A percentile compares a stretch with the other conserved stretches of the same genome.
phyloP scores from a whole-genome alignment of 2,329 filamentous ascomycete genomes.

The Chrysoporthe puriensis region DNA sequence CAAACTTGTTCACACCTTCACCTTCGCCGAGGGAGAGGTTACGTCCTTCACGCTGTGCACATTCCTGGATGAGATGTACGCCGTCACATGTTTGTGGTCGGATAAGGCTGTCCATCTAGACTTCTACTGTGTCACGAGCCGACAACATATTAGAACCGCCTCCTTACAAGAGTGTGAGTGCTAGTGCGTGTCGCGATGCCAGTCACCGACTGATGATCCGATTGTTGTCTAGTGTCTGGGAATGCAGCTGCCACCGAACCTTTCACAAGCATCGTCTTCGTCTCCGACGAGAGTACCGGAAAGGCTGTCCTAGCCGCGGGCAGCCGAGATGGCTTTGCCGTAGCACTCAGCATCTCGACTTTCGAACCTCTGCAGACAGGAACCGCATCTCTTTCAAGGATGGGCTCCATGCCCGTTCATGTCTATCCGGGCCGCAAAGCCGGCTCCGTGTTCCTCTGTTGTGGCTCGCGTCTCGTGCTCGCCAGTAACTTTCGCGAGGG shows the following conservation, averaged over 20 bases:
- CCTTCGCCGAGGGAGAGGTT: conserved; percentile 47
- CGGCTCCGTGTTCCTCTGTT: conserved; percentile 48
- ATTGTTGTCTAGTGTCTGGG: neutral
- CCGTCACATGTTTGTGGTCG: conserved; percentile 24
- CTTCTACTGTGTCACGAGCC: conserved; percentile 18
- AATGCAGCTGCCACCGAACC: conserved; percentile 30
- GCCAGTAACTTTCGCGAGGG: conserved; percentile 43
- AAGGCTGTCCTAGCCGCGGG: conserved; percentile 47
- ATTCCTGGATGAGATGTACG: conserved; percentile 29
- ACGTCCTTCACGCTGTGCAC: conserved; percentile 49
- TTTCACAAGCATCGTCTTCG: conserved; percentile 49
- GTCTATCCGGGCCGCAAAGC: conserved; percentile 29
- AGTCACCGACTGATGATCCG: neutral
- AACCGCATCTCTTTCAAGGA: conserved; percentile 29
- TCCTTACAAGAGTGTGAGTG: conserved; percentile 25
- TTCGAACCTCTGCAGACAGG: conserved; percentile 29
- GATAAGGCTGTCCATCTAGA: conserved; percentile 22
- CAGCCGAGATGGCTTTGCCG: conserved; percentile 56
- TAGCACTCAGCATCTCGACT: conserved; percentile 41
- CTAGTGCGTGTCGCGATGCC: neutral
- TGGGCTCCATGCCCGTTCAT: conserved; percentile 37
- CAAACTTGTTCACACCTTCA: neutral
- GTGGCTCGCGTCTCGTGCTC: conserved; percentile 51
- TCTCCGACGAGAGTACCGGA: conserved; percentile 35
- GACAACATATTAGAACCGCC: conserved; percentile 3